Evolutionary conservation across 495 filamentous ascomycete species (phyloP), one percentile per base, ranked within the genome.

Genomic region (Aspergillus homomorphus): DNA sequence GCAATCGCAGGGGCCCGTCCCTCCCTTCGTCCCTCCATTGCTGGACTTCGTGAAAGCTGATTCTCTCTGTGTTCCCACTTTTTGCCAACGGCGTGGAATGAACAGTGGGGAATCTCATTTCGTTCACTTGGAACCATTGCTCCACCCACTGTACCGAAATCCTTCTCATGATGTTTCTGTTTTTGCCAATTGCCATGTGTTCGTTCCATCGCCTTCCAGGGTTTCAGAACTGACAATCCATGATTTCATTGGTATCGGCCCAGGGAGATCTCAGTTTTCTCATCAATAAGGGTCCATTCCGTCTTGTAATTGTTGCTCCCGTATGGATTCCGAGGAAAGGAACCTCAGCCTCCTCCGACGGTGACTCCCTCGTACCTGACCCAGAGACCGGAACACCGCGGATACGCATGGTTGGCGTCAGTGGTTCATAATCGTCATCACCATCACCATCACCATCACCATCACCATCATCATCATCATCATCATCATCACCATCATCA

Each of bases 81-180:
- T 21, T 60, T 43, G 52, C 54, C 59, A 66, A 66, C 63, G 63
- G 61, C 50, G 58, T 56, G 56, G 58, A 66, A 60, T 59, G 58
- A 66, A 58, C 57, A 58, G 64, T 63, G 64, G 64, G 45, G 53
- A 22, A 59, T 55, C 53, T 67, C 59, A 62, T 64, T 67, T 67
- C 49, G 48, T 49, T 54, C 43, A 43, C 54, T 51, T 50, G 58
- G 56, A 57, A 57, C 52, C 58, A 38, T 33, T 38, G 22, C 58
- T 48, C 57, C 53, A 58, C 59, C 45, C 49, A n/a, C n/a, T n/a
- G 43, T 20, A 28, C 45, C 41, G 33, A 55, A 30, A 30, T 2
- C 30, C 42, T 44, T 58, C 45, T n/a, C 50, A 46, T 60, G 56
- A 53, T 46, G n/a, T 41, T 45, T 54, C 33, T 45, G 5, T 54